Conservation (phyloP, 768 basidiomycete species). For the Austroboletus eburneus region DNA sequence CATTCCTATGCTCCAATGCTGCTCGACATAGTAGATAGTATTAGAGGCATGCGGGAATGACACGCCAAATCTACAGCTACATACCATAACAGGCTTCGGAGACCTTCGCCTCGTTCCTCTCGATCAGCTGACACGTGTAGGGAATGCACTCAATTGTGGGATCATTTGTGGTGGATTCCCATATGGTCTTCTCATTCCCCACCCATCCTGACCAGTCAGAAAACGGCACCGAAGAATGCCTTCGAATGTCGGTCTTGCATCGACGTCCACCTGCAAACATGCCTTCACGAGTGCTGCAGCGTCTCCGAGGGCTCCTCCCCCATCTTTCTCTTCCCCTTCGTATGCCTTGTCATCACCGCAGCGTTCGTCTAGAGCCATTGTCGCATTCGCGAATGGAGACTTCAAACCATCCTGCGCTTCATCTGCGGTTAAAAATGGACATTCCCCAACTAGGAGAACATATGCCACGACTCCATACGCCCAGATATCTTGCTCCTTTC, state of each 20-base stretch:
- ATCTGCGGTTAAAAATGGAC: conserved; percentile 85
- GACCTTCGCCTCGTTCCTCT: conserved; percentile 10
- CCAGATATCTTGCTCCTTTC: conserved; percentile 98
- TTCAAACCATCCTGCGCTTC: conserved; percentile 85
- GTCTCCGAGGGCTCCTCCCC: conserved; percentile 79
- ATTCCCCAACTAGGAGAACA: conserved; percentile 89
- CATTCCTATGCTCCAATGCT: not conserved
- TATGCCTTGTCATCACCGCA: conserved; percentile 69
- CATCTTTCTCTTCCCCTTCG: conserved; percentile 76
- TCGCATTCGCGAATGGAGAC: conserved; percentile 71
- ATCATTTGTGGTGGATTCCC: conserved; percentile 21
- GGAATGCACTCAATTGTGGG: conserved; percentile 32
- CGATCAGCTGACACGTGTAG: conserved; percentile 25
- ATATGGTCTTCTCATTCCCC: conserved; percentile 44
- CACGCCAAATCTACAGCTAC: conserved; percentile 8
- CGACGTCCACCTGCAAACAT: conserved; percentile 78
- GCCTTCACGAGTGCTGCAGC: conserved; percentile 80
- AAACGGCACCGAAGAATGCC: conserved; percentile 76
- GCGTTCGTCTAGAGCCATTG: conserved; percentile 74
- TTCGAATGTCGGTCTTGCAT: conserved; percentile 82
- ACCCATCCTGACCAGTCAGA: conserved; percentile 72
- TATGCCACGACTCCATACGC: conserved; percentile 96
- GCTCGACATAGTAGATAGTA: conserved; percentile 6
- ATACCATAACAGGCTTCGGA: conserved; percentile 5
- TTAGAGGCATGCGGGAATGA: conserved; percentile 3